Conservation (phyloP, 257 asterid genomes). For the Coffea canephora region DNA sequence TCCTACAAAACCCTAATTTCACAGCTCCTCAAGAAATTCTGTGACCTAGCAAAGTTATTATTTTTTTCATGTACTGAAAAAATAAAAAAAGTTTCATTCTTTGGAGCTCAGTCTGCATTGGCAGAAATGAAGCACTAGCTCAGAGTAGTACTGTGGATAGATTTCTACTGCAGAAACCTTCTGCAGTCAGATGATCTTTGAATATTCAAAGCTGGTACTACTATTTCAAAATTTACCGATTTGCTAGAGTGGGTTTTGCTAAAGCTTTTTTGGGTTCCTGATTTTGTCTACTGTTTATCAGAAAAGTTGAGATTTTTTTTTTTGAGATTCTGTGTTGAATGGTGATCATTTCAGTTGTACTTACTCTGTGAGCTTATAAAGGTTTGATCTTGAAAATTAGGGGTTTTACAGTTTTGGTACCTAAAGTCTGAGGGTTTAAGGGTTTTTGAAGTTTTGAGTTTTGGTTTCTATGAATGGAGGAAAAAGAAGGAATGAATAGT, state of each 20-base stretch:
- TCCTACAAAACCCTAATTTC: constrained; percentile 61
- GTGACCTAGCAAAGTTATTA: constrained; percentile 26
- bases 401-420: constrained; percentile 17
- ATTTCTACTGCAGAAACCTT: constrained; percentile 33
- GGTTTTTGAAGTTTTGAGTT: constrained; percentile 26
- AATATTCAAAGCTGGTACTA: constrained; percentile 30
- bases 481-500: constrained; percentile 55
- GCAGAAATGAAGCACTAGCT: constrained; percentile 36
- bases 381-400: constrained; percentile 33
- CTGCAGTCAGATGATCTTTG: constrained; percentile 46
- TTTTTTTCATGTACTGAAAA: constrained; percentile 15
- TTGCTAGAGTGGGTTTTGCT: constrained; percentile 30
- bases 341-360: constrained; percentile 19
- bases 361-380: constrained; percentile 27
- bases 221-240: constrained; percentile 34
- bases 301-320: constrained; percentile 16
- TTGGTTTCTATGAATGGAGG: constrained; percentile 70
- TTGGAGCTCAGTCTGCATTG: constrained; percentile 43
- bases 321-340: constrained; percentile 19
- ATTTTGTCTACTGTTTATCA: constrained; percentile 10
- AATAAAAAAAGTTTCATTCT: constrained; percentile 21
- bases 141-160: constrained; percentile 28
- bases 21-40: constrained; percentile 29
- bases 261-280: constrained; percentile 24
- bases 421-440: constrained; percentile 24